Conservation (phyloP, 768 basidiomycete species). For the Calocera viscosa region DNA sequence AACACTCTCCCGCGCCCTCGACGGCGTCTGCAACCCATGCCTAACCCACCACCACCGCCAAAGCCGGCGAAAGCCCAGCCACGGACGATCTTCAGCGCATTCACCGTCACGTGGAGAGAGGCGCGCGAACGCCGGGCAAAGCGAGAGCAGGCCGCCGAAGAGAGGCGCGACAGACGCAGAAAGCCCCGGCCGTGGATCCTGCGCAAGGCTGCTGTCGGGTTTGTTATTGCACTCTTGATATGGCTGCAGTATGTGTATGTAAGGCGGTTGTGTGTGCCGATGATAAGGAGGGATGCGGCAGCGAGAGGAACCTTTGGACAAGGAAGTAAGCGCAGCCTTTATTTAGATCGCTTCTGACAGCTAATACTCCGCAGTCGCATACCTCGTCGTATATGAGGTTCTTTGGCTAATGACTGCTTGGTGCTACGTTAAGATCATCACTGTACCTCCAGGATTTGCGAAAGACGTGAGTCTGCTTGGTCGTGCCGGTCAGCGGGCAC, state of each 20-base stretch:
- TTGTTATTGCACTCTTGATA: slow-evolving; percentile 48
- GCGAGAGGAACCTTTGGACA: slow-evolving; percentile 39
- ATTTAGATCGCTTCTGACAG: neutral
- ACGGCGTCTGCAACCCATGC: neutral
- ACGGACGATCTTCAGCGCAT: neutral
- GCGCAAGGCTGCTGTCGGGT: slow-evolving; percentile 51
- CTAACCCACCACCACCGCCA: neutral
- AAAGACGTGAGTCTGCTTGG: slow-evolving; percentile 16
- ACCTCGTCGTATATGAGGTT: slow-evolving; percentile 50
- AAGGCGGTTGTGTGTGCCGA: slow-evolving; percentile 53
- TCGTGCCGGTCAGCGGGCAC: neutral
- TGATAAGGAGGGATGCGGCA: slow-evolving; percentile 39
- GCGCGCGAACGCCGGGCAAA: neutral
- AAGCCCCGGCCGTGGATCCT: slow-evolving; percentile 52
- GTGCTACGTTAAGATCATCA: slow-evolving; percentile 58
- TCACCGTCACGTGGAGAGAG: neutral
- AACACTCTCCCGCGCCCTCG: neutral
- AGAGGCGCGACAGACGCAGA: neutral
- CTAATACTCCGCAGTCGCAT: slow-evolving; percentile 38
- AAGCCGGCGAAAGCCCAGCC: neutral
- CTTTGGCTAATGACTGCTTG: slow-evolving; percentile 62
- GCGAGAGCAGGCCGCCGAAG: neutral
- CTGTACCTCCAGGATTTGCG: slow-evolving; percentile 19
- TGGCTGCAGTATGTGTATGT: slow-evolving; percentile 71
- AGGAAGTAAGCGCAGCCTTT: slow-evolving; percentile 48